These are phyloP conservation scores for Tolypocladium paradoxum DNA, from an alignment of 2,329 filamentous ascomycete species.

Conservation along the genomic window DNA sequence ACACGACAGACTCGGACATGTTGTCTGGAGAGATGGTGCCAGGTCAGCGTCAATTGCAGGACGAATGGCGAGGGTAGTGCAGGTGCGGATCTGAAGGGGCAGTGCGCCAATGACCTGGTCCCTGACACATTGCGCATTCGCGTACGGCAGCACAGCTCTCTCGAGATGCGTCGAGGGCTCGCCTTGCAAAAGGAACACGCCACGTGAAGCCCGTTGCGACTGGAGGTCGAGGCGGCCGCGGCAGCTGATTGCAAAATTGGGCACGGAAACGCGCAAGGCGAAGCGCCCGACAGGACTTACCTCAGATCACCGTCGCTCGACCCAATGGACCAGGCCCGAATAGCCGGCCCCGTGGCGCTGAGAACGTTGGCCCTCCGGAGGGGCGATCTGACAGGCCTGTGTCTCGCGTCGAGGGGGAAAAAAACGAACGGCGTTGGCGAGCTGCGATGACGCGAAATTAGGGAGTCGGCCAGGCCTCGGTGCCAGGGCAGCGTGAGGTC, in stretches of 20 bases:
- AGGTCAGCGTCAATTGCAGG: not conserved
- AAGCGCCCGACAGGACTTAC: conserved; percentile 11
- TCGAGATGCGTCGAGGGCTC: not conserved
- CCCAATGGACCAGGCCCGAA: conserved; percentile 11
- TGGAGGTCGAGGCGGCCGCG: not conserved
- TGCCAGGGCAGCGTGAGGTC: conserved; percentile 1
- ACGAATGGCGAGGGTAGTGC: not conserved
- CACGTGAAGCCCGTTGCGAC: not conserved
- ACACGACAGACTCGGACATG: conserved; percentile 22
- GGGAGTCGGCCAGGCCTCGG: conserved; percentile 1
- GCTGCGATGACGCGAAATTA: conserved; percentile 5
- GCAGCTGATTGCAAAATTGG: not conserved
- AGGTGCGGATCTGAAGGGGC: not conserved
- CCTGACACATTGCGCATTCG: not conserved
- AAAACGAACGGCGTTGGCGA: conserved; percentile 1
- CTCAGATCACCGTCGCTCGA: conserved; percentile 9
- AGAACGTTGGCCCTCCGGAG: conserved; percentile 14
- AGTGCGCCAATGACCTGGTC: not conserved
- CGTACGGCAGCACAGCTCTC: not conserved
- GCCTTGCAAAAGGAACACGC: not conserved
- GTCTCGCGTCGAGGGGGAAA: not conserved
- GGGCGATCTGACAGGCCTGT: conserved; percentile 5
- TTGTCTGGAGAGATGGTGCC: conserved; percentile 7
- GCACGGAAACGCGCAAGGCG: not conserved
- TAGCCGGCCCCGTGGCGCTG: conserved; percentile 15